Evolutionary conservation across 352 stramenopile genomes (phyloP).

Genomic region (Phytophthora ramorum): DNA sequence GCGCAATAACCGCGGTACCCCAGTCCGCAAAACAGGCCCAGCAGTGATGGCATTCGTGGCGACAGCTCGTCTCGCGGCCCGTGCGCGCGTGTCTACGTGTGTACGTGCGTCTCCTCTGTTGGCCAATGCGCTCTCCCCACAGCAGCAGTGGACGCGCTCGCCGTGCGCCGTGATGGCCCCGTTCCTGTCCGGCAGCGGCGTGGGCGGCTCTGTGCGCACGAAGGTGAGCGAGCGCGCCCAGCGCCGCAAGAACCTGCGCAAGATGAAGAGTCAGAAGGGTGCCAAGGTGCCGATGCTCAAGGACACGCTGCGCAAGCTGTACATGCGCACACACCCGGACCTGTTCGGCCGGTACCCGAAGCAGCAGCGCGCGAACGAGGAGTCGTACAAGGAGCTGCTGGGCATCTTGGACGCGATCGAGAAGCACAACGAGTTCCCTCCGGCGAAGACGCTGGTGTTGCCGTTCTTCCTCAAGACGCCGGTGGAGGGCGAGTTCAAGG

Average conservation of each 20-base stretch:
- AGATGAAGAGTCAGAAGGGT: constrained; percentile 70
- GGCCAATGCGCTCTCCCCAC: constrained; percentile 4
- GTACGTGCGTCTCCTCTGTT: constrained; percentile 21
- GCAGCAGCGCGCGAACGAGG: constrained; percentile 71
- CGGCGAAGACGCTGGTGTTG: constrained; percentile 70
- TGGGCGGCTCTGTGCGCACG: constrained; percentile 50
- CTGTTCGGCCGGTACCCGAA: constrained; percentile 77
- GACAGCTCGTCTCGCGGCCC: constrained; percentile 14
- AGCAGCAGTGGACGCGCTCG: neutral
- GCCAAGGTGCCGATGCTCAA: constrained; percentile 72
- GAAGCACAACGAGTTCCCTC: constrained; percentile 81
- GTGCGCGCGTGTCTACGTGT: constrained; percentile 6
- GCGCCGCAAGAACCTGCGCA: constrained; percentile 80
- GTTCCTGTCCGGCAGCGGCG: constrained; percentile 24
- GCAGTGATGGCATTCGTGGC: constrained; percentile 11
- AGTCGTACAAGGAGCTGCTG: constrained; percentile 84
- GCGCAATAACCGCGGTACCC: too few relatives aligned
- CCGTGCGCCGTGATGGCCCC: constrained; percentile 12
- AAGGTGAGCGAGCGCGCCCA: constrained; percentile 77
- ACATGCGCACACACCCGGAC: constrained; percentile 80
- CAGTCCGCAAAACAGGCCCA: too few relatives aligned
- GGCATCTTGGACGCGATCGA: constrained; percentile 83
- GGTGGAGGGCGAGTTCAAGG: constrained; percentile 71
- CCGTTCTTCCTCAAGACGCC: constrained; percentile 79
- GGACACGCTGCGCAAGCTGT: constrained; percentile 83